These are phyloP conservation scores for Testicularia cyperi DNA, from an alignment of 1,284 basidiomycete genomes.

Conservation along the genomic window DNA sequence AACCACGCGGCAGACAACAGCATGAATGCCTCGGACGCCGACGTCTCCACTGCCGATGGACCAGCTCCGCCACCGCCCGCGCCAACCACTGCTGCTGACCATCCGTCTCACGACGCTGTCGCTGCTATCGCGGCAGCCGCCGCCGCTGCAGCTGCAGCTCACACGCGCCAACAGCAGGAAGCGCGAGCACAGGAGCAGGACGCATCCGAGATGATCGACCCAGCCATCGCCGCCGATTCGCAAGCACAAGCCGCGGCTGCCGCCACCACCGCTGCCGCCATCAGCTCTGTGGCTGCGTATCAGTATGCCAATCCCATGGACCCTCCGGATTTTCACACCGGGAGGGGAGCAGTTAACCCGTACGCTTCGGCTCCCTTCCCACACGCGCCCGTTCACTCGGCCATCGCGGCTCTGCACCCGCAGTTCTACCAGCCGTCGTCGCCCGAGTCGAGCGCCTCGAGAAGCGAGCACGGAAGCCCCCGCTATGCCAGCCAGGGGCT, in stretches of 20 bases:
- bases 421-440: constrained; percentile 43
- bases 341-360: constrained; percentile 43
- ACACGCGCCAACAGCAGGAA: constrained; percentile 7
- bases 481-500: constrained; percentile 37
- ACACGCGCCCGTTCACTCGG: constrained; percentile 38
- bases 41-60: constrained; percentile 6
- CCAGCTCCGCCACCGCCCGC: constrained; percentile 30
- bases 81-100: constrained; percentile 22
- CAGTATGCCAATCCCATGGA: constrained; percentile 38
- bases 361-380: constrained; percentile 45
- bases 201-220: constrained; percentile 36
- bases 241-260: constrained; percentile 34
- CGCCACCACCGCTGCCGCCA: constrained; percentile 34
- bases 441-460: constrained; percentile 46
- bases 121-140: constrained; percentile 25
- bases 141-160: constrained; percentile 15
- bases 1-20: constrained; percentile 7
- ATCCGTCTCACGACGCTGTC: constrained; percentile 27
- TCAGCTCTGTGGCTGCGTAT: constrained; percentile 39
- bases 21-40: not conserved
- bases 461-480: constrained; percentile 47
- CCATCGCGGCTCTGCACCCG: constrained; percentile 35
- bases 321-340: constrained; percentile 43
- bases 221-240: constrained; percentile 38
- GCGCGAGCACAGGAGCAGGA: constrained; percentile 12